These are phyloP conservation scores for Aspergillus unguis DNA, from an alignment of 2,329 filamentous ascomycete genomes.

Conservation along the genomic window DNA sequence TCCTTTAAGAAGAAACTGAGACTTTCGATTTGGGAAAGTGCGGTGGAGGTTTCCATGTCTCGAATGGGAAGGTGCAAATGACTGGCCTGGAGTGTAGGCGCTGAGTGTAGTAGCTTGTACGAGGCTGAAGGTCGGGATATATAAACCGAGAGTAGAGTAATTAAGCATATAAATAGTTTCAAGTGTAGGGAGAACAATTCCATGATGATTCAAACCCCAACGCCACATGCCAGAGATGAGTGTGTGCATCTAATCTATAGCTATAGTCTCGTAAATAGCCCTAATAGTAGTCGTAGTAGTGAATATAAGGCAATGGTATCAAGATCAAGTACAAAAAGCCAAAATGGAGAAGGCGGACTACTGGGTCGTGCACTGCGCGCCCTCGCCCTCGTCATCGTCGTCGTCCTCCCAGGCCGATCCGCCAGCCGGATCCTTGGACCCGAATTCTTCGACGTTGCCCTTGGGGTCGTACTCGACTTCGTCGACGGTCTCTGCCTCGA, in stretches of 20 bases:
- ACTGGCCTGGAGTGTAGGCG: no score
- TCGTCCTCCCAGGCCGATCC: constrained; percentile 50
- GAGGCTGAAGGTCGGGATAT: no score
- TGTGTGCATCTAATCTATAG: constrained; percentile 21
- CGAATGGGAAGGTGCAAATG: no score
- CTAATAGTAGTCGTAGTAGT: neutral
- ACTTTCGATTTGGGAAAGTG: no score
- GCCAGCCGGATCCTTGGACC: constrained; percentile 42
- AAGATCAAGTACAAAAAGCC: constrained; percentile 9
- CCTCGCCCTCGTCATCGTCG: constrained; percentile 46
- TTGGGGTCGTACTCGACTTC: constrained; percentile 85
- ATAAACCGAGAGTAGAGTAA: no score
- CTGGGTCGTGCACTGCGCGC: constrained; percentile 50
- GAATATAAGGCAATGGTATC: constrained; percentile 11
- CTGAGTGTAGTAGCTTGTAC: no score
- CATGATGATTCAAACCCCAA: constrained; percentile 8
- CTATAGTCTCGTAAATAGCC: constrained; percentile 17
- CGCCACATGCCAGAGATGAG: constrained; percentile 30
- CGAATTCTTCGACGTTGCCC: constrained; percentile 71
- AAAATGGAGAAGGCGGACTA: constrained; percentile 23
- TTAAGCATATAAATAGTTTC: no score
- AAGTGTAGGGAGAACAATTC: no score
- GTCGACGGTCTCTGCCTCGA: constrained; percentile 72
- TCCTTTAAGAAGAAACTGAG: no score
- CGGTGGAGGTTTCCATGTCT: no score